phyloP scores from a whole-genome alignment of 768 basidiomycete genomes.

The Xerocomellus amylosporus region DNA sequence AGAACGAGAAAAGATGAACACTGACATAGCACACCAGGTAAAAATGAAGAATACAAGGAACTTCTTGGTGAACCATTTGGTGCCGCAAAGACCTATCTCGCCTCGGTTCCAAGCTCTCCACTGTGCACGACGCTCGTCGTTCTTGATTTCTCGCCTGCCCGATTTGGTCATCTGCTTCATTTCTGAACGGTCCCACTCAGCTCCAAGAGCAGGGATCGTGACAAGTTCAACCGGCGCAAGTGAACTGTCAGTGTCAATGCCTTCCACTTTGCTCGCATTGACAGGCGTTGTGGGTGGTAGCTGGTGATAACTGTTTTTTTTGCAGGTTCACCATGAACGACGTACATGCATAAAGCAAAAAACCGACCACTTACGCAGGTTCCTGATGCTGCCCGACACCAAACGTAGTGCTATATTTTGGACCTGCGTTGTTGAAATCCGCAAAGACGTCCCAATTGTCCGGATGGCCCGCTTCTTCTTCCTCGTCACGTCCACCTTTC shows the following conservation, averaged over 20 bases:
- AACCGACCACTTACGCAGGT: conserved; percentile 42
- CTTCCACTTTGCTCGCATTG: conserved; percentile 36
- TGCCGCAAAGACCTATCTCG: conserved; percentile 75
- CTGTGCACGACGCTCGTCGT: conserved; percentile 49
- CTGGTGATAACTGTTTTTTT: conserved; percentile 42
- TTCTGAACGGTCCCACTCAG: conserved; percentile 86
- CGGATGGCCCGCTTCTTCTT: conserved; percentile 43
- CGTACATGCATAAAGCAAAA: not conserved
- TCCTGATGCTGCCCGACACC: conserved; percentile 39
- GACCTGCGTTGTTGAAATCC: conserved; percentile 86
- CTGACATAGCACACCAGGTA: conserved; percentile 54
- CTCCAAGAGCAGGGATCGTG: conserved; percentile 86
- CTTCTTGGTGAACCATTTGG: conserved; percentile 67
- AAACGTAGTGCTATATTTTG: conserved; percentile 68
- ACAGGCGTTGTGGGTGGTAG: conserved; percentile 31
- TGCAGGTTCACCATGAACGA: conserved; percentile 6
- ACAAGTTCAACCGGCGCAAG: conserved; percentile 74
- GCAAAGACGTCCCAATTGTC: conserved; percentile 78
- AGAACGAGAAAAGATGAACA: conserved; percentile 10
- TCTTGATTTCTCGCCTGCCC: conserved; percentile 61
- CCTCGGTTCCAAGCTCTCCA: conserved; percentile 80
- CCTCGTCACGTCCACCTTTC: conserved; percentile 76
- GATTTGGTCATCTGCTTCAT: conserved; percentile 73
- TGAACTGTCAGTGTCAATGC: conserved; percentile 30
- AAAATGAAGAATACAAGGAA: conserved; percentile 70